Base-by-base conservation (phyloP, 75 land plant species). In the Gnetum montanum region DNA sequence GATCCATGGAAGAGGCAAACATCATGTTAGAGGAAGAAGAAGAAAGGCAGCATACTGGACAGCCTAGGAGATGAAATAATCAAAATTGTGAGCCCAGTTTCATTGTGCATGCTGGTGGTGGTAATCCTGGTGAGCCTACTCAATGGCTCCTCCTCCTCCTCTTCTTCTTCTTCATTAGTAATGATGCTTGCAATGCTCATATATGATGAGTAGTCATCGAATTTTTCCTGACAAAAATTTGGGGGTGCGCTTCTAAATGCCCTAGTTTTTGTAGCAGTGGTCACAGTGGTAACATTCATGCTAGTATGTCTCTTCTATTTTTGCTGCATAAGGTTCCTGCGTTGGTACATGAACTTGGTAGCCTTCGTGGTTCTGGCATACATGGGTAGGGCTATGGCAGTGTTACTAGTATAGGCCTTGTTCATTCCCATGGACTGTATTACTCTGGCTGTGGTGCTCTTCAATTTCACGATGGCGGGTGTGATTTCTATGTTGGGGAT, bases 41-140 rank as follows among this genome's bases (percentile, higher is more conserved):
- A 33, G 0, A 33, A 24, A 12, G 27, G 67, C 12, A 58, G 60
- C 46, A 46, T 75, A 31, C 58, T 89, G 18, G 83, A 79, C 8
- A 49, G 65, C 15, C 58, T 94, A 0, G 98, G 98, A 25, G 75
- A 68, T 50, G 98, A 94, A 69, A 82, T 94, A 43, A 38, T 83
- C 65, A 53, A 83, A 35, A 88, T 94, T 41, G 62, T 94, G 3
- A 41, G 67, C 7, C 98, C 98, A 0, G 96, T 94, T 31, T 83
- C 98, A 28, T 60, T 77, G 40, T 94, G 98, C 69, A 94, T 94
- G 98, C 60, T 90, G 54, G 16, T 94, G 50, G 96, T 94, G 26
- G 98, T 94, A 27, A 19, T 82, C 38, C 70, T 94, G 40, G 98
- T 94, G 43, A 46, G 79, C 22, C 15, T 55, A 31, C 76, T 83